These are phyloP conservation scores for Capsella rubella DNA, from an alignment of 441 rosid species.

Conservation along the genomic window DNA sequence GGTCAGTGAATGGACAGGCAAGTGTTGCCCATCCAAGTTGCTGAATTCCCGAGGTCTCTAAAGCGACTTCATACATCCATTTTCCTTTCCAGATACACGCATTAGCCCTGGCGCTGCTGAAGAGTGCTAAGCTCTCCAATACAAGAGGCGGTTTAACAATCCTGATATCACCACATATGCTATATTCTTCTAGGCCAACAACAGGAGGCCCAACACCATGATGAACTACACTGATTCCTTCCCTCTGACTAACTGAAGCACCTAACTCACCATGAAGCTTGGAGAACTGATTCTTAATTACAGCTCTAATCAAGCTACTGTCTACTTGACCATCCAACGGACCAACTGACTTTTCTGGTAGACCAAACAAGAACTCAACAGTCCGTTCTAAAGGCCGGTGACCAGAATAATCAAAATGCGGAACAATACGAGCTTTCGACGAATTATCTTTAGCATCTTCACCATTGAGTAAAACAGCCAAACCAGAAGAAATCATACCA, in stretches of 20 bases:
- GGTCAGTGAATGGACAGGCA: constrained; percentile 90
- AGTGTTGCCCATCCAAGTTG: constrained; percentile 98
- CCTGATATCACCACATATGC: constrained; percentile 85
- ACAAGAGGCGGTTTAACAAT: constrained; percentile 72
- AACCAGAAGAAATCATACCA: constrained; percentile 85
- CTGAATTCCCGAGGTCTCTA: constrained; percentile 92
- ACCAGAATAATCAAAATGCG: constrained; percentile 77
- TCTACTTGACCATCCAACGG: constrained; percentile 59
- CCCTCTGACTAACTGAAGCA: constrained; percentile 49
- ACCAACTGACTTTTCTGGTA: constrained; percentile 70
- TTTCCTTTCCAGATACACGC: constrained; percentile 91
- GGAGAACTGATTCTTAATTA: constrained; percentile 62
- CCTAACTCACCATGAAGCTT: constrained; percentile 45
- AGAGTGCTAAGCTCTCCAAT: constrained; percentile 90
- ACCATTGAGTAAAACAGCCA: constrained; percentile 77
- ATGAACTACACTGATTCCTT: constrained; percentile 63
- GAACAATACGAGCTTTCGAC: constrained; percentile 66
- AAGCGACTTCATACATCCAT: constrained; percentile 97
- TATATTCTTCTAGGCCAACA: constrained; percentile 72
- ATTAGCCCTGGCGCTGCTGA: constrained; percentile 91
- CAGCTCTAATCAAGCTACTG: constrained; percentile 49
- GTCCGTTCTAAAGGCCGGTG: constrained; percentile 83
- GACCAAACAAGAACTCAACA: constrained; percentile 77
- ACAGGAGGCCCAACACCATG: constrained; percentile 55
- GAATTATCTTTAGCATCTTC: constrained; percentile 68